A percentile compares a stretch with the other conserved stretches of the same genome.
These are phyloP conservation scores for Albifimbria verrucaria DNA, from an alignment of 2,329 filamentous ascomycete genomes.

Conservation along the genomic window DNA sequence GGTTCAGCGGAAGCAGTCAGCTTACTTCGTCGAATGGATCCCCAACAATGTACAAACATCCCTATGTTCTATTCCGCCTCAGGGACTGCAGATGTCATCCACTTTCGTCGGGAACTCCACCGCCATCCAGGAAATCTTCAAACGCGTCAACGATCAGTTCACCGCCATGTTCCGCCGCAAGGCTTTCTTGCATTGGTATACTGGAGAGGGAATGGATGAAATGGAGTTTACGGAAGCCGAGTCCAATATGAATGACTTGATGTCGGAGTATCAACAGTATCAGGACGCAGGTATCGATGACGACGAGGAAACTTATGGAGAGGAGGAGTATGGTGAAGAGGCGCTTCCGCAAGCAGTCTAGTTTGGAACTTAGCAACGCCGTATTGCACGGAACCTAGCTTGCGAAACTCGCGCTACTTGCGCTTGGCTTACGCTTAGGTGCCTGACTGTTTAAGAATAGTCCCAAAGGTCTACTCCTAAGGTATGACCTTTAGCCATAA, in stretches of 20 bases:
- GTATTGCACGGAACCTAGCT: no score
- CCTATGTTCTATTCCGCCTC: constrained; percentile 96
- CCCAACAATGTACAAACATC: constrained; percentile 99
- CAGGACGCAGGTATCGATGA: constrained; percentile 98
- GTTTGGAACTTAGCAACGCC: no score
- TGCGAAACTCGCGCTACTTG: no score
- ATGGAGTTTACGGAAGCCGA: constrained; percentile 99
- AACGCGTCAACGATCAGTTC: constrained; percentile 99
- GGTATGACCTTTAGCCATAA: no score
- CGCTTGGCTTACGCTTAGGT: no score
- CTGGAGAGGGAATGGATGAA: constrained; percentile 99
- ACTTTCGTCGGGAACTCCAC: constrained; percentile 99
- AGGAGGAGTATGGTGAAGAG: no score
- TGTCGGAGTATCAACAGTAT: constrained; percentile 99
- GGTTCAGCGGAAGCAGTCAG: constrained; percentile 99
- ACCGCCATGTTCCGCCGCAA: constrained; percentile 99
- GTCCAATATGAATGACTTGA: constrained; percentile 99
- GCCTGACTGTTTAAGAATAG: no score
- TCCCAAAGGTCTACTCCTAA: no score
- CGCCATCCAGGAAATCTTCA: constrained; percentile 99
- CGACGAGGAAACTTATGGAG: constrained; percentile 92
- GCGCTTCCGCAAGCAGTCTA: no score
- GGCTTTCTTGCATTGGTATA: constrained; percentile 99
- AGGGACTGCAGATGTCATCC: constrained; percentile 97
- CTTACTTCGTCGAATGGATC: constrained; percentile 99